Percentiles rank a stretch among this genome's conserved stretches.
Conservation (phyloP, 225 moss, liverwort and hornwort genomes). For the Anthoceros angustus region DNA sequence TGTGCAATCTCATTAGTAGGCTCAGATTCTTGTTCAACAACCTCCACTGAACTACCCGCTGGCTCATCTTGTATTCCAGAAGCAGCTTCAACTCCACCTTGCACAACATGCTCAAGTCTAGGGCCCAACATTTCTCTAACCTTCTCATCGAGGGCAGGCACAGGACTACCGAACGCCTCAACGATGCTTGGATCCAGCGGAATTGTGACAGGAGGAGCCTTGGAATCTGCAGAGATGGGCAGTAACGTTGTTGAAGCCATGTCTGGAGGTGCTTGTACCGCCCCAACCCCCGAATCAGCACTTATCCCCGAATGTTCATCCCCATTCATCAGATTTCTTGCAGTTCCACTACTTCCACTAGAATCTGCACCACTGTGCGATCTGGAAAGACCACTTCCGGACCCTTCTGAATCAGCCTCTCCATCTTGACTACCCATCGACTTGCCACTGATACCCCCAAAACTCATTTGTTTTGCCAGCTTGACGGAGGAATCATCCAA, state of each 20-base stretch:
- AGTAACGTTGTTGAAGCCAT: background rate
- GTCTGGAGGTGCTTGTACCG: background rate
- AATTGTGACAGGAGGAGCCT: no score
- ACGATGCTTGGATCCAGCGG: no score
- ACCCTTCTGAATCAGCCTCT: conserved; percentile 14
- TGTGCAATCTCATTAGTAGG: no score
- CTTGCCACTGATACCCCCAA: conserved; percentile 7
- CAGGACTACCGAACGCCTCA: no score
- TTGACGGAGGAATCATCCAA: conserved; percentile 36
- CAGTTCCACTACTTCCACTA: conserved; percentile 14
- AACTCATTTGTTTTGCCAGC: conserved; percentile 19
- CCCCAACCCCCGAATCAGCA: background rate
- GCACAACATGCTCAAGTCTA: no score
- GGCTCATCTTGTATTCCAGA: no score
- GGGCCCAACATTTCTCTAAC: no score
- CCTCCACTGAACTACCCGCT: no score
- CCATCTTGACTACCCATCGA: conserved; percentile 10
- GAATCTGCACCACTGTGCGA: conserved; percentile 6
- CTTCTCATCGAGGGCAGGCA: no score
- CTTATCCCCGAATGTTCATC: background rate
- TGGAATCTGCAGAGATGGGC: background rate
- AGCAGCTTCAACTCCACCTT: no score
- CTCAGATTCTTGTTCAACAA: no score
- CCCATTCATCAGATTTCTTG: background rate
- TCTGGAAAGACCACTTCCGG: background rate